Base-by-base conservation (phyloP, 2,329 filamentous ascomycete genomes). In the Aspergillus quadrilineatus region DNA sequence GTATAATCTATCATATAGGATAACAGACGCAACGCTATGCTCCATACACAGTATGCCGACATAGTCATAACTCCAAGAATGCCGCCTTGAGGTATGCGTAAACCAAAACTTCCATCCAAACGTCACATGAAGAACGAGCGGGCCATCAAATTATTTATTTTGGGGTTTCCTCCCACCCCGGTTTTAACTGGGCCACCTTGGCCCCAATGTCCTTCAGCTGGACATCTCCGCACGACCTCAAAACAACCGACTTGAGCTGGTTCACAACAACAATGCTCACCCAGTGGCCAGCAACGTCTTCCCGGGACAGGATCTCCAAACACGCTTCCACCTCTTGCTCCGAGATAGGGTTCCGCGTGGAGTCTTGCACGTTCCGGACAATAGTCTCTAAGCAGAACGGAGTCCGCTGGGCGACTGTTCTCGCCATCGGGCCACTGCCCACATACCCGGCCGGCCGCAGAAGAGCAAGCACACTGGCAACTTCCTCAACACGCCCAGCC, bases 381-480 rank as follows among this genome's bases (percentile, higher is more conserved):
- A 91, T 75, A 10, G 79, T 80, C 29, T 81, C 75, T 78, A 91
- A 82, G 26, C 83, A 82, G 66, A 89, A 91, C 1, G 87, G 83
- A 60, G 89, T 81, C 65, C 84, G 79, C 14, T 78, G 79, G 30
- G 74, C 76, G 6, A 67, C 63, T 22, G 68, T 55, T 56, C 64
- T 64, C 2, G 69, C 68, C 51, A 62, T 67, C 46, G 66, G 64
- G 1, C 69, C 70, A 42, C 60, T 67, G 28, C 67, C 71, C 43
- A 68, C 67, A 56, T 70, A 69, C 45, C 64, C 67, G 45, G 65
- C 66, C 0, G 74, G 76, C 39, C 73, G 69, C 59, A 91, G 78
- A 78, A 89, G 84, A n/a, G 80, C 81, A 34, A 92, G 74, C 5
- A 89, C 84, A 5, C 85, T 81, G 1, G 85, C 81, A 8, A 92